Percentiles rank a stretch among this genome's conserved stretches.
These are phyloP conservation scores for Arachnomyces sp. DNA, from an alignment of 2,329 filamentous ascomycete genomes.

Conservation along the genomic window DNA sequence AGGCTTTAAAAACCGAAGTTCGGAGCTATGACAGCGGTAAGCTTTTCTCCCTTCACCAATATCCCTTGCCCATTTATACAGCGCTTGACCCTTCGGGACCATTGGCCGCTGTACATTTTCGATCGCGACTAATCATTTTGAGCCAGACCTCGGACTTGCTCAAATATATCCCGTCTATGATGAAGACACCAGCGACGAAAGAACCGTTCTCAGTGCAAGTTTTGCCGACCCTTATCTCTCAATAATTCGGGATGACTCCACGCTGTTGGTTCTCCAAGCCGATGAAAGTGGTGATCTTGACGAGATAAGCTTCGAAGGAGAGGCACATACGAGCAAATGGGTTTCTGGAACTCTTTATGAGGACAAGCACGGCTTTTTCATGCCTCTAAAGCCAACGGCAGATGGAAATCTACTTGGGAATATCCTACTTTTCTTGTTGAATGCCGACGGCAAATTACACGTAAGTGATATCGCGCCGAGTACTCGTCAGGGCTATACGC, in stretches of 20 bases:
- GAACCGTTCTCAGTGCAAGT: conserved; percentile 68
- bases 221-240: conserved; percentile 82
- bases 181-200: conserved; percentile 68
- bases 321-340: conserved; percentile 61
- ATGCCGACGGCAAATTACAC: conserved; percentile 62
- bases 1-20: conserved; percentile 78
- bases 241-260: conserved; percentile 74
- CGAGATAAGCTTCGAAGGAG: conserved; percentile 60
- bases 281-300: conserved; percentile 78
- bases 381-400: conserved; percentile 20
- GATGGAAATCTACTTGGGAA: conserved; percentile 33
- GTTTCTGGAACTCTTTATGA: conserved; percentile 73
- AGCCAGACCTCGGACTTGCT: conserved; percentile 67
- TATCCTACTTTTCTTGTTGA: conserved; percentile 69
- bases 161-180: conserved; percentile 92
- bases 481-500: conserved; percentile 5
- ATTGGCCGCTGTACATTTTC: neutral
- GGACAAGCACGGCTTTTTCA: conserved; percentile 53
- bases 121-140: neutral
- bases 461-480: conserved; percentile 42
- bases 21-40: conserved; percentile 82
- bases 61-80: too few species aligned
- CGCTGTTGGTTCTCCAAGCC: conserved; percentile 68
- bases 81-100: too few species aligned
- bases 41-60: conserved; percentile 24